phyloP scores from a whole-genome alignment of 345 rosid genomes.

The Arabis alpina region DNA sequence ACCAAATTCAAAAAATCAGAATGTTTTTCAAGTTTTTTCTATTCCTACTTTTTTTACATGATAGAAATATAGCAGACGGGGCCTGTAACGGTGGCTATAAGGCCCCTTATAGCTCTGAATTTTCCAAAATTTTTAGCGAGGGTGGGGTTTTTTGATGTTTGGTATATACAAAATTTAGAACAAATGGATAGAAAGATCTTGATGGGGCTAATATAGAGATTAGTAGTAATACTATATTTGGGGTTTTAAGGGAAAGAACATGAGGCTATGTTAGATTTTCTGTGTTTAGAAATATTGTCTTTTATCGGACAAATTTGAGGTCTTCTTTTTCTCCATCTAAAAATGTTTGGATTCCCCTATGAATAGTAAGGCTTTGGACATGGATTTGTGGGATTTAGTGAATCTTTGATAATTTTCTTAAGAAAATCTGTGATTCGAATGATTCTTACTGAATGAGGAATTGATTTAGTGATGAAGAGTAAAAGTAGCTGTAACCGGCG shows the following conservation, averaged over 20 bases:
- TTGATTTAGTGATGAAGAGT: neutral
- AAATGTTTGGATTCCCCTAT: constrained; percentile 35
- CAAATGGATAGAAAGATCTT: constrained; percentile 10
- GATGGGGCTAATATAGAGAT: constrained; percentile 29
- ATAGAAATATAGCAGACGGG: constrained; percentile 31
- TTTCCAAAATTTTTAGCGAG: neutral
- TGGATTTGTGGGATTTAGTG: constrained; percentile 8
- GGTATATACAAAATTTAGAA: constrained; percentile 1
- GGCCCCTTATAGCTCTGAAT: constrained; percentile 33
- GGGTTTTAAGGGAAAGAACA: constrained; percentile 26
- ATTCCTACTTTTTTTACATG: constrained; percentile 8
- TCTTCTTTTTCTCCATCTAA: constrained; percentile 7
- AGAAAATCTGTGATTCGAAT: constrained; percentile 13
- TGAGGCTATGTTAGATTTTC: constrained; percentile 35
- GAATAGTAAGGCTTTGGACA: constrained; percentile 27
- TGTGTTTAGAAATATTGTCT: constrained; percentile 31
- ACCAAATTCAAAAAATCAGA: constrained; percentile 3
- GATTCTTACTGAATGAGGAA: neutral
- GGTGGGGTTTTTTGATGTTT: constrained; percentile 1
- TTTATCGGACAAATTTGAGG: constrained; percentile 19
- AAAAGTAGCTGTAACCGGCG: neutral
- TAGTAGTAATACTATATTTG: constrained; percentile 25
- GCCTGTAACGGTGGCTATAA: constrained; percentile 30
- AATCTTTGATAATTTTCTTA: constrained; percentile 12
- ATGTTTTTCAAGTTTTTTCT: neutral